Evolutionary conservation across 2,329 filamentous ascomycete genomes (phyloP), one percentile per base, ranked within the genome.

Genomic region (Escovopsis sp.): DNA sequence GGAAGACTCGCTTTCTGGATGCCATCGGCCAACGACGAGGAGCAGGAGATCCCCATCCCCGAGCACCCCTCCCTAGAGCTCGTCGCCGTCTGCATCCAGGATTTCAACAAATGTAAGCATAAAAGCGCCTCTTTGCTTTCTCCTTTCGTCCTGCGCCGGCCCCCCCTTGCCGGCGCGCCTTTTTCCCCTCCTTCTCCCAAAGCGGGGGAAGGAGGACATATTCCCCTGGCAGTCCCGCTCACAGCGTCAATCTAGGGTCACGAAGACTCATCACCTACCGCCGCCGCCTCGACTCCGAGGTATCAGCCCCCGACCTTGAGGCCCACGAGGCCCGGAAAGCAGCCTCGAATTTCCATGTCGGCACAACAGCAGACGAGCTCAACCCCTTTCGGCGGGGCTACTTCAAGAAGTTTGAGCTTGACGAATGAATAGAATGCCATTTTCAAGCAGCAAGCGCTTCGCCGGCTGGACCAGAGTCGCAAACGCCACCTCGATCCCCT

Each of bases 1-100:
- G 90, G 85, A 0, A 68, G 90, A 19, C 55, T 98, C 9, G 83
- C 81, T 7, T 92, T 98, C 64, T 98, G 90, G 90, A 93, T 96
- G 83, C 90, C 90, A 0, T 93, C 86, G 0, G 79, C 85, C 19
- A 86, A 84, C 50, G 72, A 85, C 45, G 72, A 85, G 47, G 70
- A 84, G 33, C 71, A 79, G 39, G 81, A 88, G 50, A 73, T 94
- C 16, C 65, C 73, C 0, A 69, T 88, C 12, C 88, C 88, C 0
- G 68, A 66, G 15, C 85, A 96, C 52, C 79, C 81, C 0, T 73
- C 71, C 38, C 60, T 98, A 12, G 70, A 80, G 47, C 61, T 88
- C 17, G 68, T 86, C 15, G 76, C 70, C 30, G 71, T 86, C 21
- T 94, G 86, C 50, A 74, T 82, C 6, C 90, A 98, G 53, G 66